Conservation (phyloP, 805 yeast genomes). For the Yarrowia phangngaensis region DNA sequence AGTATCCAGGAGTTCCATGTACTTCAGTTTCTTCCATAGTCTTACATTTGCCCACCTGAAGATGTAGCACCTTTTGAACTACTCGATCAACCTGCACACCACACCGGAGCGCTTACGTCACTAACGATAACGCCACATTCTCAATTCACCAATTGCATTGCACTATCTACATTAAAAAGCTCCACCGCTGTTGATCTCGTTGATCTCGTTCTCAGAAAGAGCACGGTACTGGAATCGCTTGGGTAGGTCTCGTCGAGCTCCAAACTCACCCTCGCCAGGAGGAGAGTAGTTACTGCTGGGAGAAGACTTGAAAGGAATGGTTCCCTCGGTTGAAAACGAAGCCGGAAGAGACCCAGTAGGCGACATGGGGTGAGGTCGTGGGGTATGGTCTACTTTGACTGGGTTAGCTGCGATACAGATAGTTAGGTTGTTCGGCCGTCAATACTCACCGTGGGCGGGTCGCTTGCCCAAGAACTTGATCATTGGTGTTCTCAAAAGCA, state of each 20-base stretch:
- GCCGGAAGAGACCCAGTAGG: conserved; percentile 42
- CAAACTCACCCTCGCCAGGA: conserved; percentile 35
- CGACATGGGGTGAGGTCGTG: conserved; percentile 43
- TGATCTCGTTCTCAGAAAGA: conserved; percentile 67
- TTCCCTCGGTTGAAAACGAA: conserved; percentile 40
- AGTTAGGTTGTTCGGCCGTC: not conserved
- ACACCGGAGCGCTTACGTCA: too few relatives aligned
- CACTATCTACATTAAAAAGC: conserved; percentile 48
- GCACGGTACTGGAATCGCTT: conserved; percentile 64
- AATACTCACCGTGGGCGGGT: conserved; percentile 48
- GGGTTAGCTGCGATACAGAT: conserved; percentile 34
- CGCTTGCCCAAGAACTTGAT: conserved; percentile 88
- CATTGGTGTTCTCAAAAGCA: conserved; percentile 48
- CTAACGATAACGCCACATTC: too few relatives aligned
- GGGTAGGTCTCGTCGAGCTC: conserved; percentile 65
- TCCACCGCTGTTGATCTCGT: conserved; percentile 77
- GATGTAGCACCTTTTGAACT: too few relatives aligned
- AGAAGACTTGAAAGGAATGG: conserved; percentile 35
- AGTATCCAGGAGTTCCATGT: too few relatives aligned
- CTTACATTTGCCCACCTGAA: too few relatives aligned
- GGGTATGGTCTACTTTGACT: conserved; percentile 42
- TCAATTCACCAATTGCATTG: too few relatives aligned
- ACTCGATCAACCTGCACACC: too few relatives aligned
- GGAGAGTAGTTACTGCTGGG: conserved; percentile 29
- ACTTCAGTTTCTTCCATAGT: too few relatives aligned